Base-by-base conservation (phyloP, 495 filamentous ascomycete genomes). In the Aeminium ludgeri region DNA sequence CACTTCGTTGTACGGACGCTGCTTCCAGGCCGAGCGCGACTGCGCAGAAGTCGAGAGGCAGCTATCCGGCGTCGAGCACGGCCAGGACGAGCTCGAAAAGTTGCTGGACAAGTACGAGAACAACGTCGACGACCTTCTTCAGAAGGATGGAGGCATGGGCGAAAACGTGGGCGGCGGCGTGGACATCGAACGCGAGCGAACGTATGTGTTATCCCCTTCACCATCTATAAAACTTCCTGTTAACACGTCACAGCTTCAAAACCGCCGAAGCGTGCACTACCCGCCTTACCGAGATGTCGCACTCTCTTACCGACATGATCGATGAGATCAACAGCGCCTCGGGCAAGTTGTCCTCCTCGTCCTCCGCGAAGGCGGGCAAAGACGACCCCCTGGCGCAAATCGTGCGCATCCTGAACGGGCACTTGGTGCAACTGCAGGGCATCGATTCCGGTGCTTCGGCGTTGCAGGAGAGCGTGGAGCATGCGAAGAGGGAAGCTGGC, bases 281-380 rank as follows among this genome's bases (percentile, higher is more conserved):
- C 30, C 43, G 48, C 31, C 27, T 51, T 10, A 40, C 35, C 11
- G 43, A 49, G 10, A 46, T 53, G 50, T 89, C 89, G 10, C 86
- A 95, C 66, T 84, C 80, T 59, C 67, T 96, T 33, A 82, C 81
- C 1, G 83, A 92, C 60, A 95, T 99, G 86, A 93, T 99, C 54
- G 86, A 93, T 54, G 89, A 94, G 59, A 89, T 96, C 54, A 99
- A 99, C 54, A 72, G 73, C 42, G 84, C 85, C 35, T 84, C 78
- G 7, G 67, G 79, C 19, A 79, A 73, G 4, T 65, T 99, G 45
- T 86, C 73, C 67, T 40, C 43, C 15, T 31, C 85, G 93, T 59
- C 87, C 94, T 65, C 87, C 86, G 50, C 86, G 93, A 25, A 25
- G 8, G 23, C 73, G 58, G 84, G 73, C 50, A 53, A 23, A 43